Base-by-base conservation (phyloP, 805 yeast species). In the Hanseniaspora lachancei region DNA sequence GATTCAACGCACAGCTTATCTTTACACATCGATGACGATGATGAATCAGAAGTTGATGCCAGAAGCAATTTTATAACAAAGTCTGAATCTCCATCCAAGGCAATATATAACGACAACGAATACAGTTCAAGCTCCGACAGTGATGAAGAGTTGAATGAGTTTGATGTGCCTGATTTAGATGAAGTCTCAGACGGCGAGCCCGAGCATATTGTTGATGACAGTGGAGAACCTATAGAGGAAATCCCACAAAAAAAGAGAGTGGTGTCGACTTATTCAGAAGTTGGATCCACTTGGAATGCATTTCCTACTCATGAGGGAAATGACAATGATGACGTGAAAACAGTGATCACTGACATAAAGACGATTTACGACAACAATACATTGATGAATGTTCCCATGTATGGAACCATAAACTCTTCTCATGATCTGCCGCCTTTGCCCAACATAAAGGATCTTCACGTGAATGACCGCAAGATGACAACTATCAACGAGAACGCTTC, bases 281-380 rank as follows among this genome's bases (percentile, higher is more conserved):
- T 61, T 10, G 71, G 65, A 24, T 68, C 70, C 53, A 60, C 65
- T 1, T 68, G 70, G 70, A 66, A 68, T 49, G 70, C 69, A 12
- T 68, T 68, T 47, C 72, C 72, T 18, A 60, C 67, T 0, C 49
- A 46, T 34, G 38, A 52, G 9, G 61, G 61, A 5, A 61, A 60
- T 16, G 54, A 46, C 15, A 58, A 56, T 7, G 59, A 55, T 27
- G 63, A 60, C 40, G 57, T 68, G 24, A 66, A 65, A 41, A 68
- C 71, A 1, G 38, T 55, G 15, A 63, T 68, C 7, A 59, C 60
- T 15, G 72, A 68, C 54, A 64, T 70, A 5, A 66, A 66, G 43
- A 68, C 72, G 1, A 52, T 68, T 5, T 68, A 66, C 49, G 72
- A 68, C 54, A 68, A 68, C 58, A 66, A 61, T 41, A 68, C 72